Base-by-base conservation (phyloP, 2,329 filamentous ascomycete species). In the Amylocarpus encephaloides region DNA sequence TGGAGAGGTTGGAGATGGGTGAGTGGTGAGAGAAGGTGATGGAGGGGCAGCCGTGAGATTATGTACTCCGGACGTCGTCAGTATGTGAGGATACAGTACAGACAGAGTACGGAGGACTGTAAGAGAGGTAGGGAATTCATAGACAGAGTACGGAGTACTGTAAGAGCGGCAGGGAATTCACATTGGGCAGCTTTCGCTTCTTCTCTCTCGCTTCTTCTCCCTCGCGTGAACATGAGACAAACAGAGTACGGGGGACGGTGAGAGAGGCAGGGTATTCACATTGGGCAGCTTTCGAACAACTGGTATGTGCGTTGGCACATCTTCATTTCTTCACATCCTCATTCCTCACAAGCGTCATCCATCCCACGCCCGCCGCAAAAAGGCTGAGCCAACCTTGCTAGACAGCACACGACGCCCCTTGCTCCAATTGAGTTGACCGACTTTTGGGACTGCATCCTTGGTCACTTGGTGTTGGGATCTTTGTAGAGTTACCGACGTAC, bases 161-260 rank as follows among this genome's bases (percentile, higher is more conserved):
- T 26, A 26, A 26, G 22, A 26, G 22, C 4, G 7, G 22, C 22
- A 26, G 22, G 22, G 22, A 26, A 26, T 26, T 26, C 36, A 53
- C 46, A 57, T 57, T 57, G 55, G 55, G 55, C 55, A 55, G 50
- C 52, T 48, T 44, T 44, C n/a, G n/a, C n/a, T n/a, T 30, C 16
- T 16, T 15, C 26, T 30, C 46, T 51, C 53, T 49, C 46, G 47
- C 13, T n/a, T 30, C 16, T 16, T 15, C 26, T 30, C 46, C 50
- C 53, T 49, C 46, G 47, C 13, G 29, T 5, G 43, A 22, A 40
- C 35, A 33, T 45, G n/a, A n/a, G n/a, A n/a, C n/a, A n/a, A n/a
- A n/a, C n/a, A n/a, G n/a, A n/a, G n/a, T n/a, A n/a, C n/a, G n/a
- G n/a, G n/a, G n/a, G n/a, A n/a, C n/a, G n/a, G n/a, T n/a, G n/a